Evolutionary conservation across 768 basidiomycete species (phyloP), one percentile per base, ranked within the genome.

Genomic region (Rhodotorula diobovata): DNA sequence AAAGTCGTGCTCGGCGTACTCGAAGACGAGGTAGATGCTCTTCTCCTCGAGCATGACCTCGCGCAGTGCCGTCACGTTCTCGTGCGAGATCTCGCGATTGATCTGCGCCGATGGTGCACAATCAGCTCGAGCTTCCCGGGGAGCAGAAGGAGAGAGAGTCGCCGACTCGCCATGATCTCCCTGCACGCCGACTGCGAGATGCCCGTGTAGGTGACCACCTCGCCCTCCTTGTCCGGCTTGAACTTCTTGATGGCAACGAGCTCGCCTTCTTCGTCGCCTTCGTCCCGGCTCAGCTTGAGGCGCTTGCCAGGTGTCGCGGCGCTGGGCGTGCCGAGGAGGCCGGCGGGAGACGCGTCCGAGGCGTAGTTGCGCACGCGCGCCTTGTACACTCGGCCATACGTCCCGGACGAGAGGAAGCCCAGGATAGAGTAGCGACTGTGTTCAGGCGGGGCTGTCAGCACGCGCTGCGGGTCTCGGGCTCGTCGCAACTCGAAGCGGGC

Each of bases 181-280:
- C 96, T 85, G 76, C 93, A 91, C 9, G 95, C 96, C 81, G 92
- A 95, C 82, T 99, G 96, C 80, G 91, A 94, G 76, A 99, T 93
- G 4, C 95, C 96, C 18, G 95, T 97, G 80, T 98, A 99, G 0
- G 93, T 93, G 62, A 89, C 82, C 18, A 70, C 74, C 78, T 98
- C 96, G 32, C 95, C 95, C 82, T 99, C 96, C 81, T 98, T 98
- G 84, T 99, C 96, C 0, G 95, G 96, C 79, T 99, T 99, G 84
- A 98, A 98, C 81, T 98, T 99, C 84, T 99, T 99, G 83, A 99
- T 98, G 12, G 96, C 96, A 76, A 93, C 89, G 58, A 95, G 85
- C 72, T 82, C 84, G 5, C 84, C 86, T 57, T 81, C 80, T 53
- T 88, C 87, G 25, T 80, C 82, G 7, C 86, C 84, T 21, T 88